A percentile compares a stretch with the other conserved stretches of the same genome.
phyloP scores from a whole-genome alignment of 345 rosid genomes.

The Psidium friedrichsthalianum region DNA sequence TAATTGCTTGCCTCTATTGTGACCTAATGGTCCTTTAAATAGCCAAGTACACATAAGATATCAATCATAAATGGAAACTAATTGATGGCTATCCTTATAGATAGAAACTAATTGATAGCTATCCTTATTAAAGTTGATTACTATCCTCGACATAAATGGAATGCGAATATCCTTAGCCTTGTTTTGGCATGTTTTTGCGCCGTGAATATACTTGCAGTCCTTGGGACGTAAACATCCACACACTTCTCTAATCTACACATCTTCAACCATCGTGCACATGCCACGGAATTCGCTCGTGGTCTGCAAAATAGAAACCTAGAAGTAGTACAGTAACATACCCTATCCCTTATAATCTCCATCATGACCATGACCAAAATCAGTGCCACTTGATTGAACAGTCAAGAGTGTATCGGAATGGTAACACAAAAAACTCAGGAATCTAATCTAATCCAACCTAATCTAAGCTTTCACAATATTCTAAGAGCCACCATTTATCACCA shows the following conservation, averaged over 20 bases:
- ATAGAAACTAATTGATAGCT: no score
- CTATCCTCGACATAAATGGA: no score
- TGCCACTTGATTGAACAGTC: not conserved
- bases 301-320: not conserved
- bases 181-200: no score
- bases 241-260: slow-evolving; percentile 12
- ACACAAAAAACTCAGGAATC: slow-evolving; percentile 4
- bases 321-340: not conserved
- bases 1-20: no score
- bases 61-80: no score
- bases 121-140: no score
- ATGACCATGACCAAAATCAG: not conserved
- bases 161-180: no score
- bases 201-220: no score
- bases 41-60: no score
- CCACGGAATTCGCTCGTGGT: not conserved
- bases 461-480: not conserved
- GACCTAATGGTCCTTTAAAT: no score
- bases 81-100: no score
- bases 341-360: not conserved
- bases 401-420: not conserved
- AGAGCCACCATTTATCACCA: not conserved
- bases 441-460: not conserved
- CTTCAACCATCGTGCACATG: not conserved
- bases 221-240: no score